Evolutionary conservation across 176 grass and related monocot genomes (phyloP).

Genomic region (Aegilops sharonensis): DNA sequence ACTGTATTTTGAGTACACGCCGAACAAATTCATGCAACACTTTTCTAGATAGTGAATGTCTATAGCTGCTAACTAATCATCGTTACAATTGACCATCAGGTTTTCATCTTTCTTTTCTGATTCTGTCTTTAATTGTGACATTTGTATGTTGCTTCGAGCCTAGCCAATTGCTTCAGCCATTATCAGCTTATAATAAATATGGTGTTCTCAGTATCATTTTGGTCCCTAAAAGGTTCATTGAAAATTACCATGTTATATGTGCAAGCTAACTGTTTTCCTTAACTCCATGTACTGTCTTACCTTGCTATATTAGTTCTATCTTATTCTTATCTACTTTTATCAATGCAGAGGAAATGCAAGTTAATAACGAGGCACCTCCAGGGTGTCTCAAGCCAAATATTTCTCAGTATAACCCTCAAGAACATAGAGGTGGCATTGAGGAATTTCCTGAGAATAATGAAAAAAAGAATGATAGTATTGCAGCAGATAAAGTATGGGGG

Average conservation of each 20-base stretch:
- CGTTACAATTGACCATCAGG: not conserved
- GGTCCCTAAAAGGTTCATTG: slow-evolving; percentile 14
- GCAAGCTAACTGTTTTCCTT: not conserved
- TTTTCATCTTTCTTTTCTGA: slow-evolving; percentile 10
- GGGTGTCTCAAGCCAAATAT: slow-evolving; percentile 59
- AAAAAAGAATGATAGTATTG: slow-evolving; percentile 44
- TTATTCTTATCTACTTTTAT: slow-evolving; percentile 40
- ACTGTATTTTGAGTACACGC: not conserved
- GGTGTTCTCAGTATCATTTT: not conserved
- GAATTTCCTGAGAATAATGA: slow-evolving; percentile 53
- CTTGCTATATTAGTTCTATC: slow-evolving; percentile 11
- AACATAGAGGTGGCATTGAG: slow-evolving; percentile 44
- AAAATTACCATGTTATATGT: not conserved
- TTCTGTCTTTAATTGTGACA: slow-evolving; percentile 1
- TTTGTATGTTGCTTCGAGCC: not conserved
- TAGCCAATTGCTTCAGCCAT: slow-evolving; percentile 2
- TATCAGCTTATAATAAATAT: not conserved
- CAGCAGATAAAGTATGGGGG: slow-evolving; percentile 45
- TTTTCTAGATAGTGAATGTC: not conserved
- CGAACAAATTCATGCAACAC: not conserved
- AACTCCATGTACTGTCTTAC: not conserved
- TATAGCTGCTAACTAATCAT: not conserved
- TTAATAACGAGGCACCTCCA: slow-evolving; percentile 56
- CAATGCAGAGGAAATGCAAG: slow-evolving; percentile 84
- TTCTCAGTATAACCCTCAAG: slow-evolving; percentile 59